Conservation (phyloP, 1,284 basidiomycete genomes). For the Cutaneotrichosporon sp. region DNA sequence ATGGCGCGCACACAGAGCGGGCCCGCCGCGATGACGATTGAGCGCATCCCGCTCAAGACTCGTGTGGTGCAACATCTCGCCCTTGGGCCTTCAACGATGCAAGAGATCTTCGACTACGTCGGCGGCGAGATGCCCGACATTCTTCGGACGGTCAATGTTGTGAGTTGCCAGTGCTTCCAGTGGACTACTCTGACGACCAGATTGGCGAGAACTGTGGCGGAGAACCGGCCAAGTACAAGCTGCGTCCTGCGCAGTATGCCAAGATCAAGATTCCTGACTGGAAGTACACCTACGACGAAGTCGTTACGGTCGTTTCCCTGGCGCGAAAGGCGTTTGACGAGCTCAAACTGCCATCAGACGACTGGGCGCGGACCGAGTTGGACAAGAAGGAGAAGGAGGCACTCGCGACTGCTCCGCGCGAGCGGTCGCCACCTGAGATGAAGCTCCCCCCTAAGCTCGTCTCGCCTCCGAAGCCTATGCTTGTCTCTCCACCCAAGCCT, state of each 20-base stretch:
- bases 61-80: conserved; percentile 47
- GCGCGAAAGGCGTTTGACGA: conserved; percentile 48
- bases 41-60: conserved; percentile 47
- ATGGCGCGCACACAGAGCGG: conserved; percentile 25
- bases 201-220: conserved; percentile 9
- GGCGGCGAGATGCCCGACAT: conserved; percentile 42
- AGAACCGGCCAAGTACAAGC: conserved; percentile 23
- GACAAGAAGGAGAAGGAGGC: conserved; percentile 39
- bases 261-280: conserved; percentile 47
- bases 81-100: conserved; percentile 35
- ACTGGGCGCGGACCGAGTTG: conserved; percentile 43
- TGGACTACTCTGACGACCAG: conserved; percentile 8
- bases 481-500: conserved; percentile 11
- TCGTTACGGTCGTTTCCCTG: conserved; percentile 33
- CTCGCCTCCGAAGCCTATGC: conserved; percentile 8
- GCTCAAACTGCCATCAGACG: conserved; percentile 35
- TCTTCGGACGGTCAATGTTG: conserved; percentile 44
- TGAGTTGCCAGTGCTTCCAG: conserved; percentile 24
- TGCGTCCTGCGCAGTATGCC: conserved; percentile 43
- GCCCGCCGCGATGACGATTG: conserved; percentile 17
- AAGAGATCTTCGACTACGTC: conserved; percentile 35
- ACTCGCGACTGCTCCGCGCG: conserved; percentile 13
- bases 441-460: background rate
- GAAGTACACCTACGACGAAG: conserved; percentile 44
- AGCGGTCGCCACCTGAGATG: conserved; percentile 9